Conservation (phyloP, 495 filamentous ascomycete genomes). For the Tetracladium setigerum region DNA sequence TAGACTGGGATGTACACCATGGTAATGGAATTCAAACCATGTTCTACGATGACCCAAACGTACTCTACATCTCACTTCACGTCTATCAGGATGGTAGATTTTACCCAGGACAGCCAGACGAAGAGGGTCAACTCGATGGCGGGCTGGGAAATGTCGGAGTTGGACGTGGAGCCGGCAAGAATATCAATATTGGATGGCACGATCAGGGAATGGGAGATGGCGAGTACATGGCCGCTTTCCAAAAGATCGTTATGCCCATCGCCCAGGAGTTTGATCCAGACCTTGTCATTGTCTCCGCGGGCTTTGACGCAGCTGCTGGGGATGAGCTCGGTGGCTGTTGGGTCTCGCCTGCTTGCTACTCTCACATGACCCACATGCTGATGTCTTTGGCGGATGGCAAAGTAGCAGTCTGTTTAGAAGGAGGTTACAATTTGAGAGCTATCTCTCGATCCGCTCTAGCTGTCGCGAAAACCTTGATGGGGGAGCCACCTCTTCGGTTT, state of each 20-base stretch:
- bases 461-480: conserved; percentile 88
- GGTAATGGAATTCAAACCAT: conserved; percentile 97
- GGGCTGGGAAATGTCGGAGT: conserved; percentile 69
- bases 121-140: conserved; percentile 50
- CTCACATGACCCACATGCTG: conserved; percentile 98
- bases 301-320: conserved; percentile 91
- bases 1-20: conserved; percentile 88
- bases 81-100: conserved; percentile 75
- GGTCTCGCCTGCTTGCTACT: conserved; percentile 85
- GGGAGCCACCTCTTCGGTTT: conserved; percentile 76
- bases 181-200: conserved; percentile 93
- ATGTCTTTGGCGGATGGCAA: conserved; percentile 93
- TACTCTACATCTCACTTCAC: conserved; percentile 95
- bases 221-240: conserved; percentile 94
- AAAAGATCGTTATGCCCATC: conserved; percentile 96
- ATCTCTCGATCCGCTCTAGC: conserved; percentile 89
- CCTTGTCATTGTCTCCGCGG: conserved; percentile 90
- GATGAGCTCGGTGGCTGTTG: conserved; percentile 89
- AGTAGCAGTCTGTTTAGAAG: conserved; percentile 86
- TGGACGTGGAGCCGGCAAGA: conserved; percentile 72
- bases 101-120: conserved; percentile 70
- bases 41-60: conserved; percentile 89
- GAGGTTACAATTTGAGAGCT: conserved; percentile 88
- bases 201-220: conserved; percentile 92
- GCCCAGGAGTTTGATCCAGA: conserved; percentile 89